Base-by-base conservation (phyloP, 306 rosid genomes). In the Cucurbita pepo region DNA sequence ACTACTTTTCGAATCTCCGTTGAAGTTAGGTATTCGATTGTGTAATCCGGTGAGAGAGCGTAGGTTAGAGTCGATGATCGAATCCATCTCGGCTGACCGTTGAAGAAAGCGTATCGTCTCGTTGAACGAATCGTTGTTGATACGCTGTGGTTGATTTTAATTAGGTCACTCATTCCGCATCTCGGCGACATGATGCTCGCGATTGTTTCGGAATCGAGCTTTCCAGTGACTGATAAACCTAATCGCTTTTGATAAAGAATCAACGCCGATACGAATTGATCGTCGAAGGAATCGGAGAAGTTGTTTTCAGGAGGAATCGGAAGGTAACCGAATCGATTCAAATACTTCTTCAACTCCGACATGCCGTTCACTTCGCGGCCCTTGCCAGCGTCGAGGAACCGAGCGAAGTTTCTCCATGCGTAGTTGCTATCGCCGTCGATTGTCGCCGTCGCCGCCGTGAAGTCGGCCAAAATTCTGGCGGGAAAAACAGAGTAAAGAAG, bases 251-350 rank as follows among this genome's bases (percentile, higher is more conserved):
- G 98, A 78, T 86, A 94, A 1, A 78, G 90, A 5, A 76, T 15
- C 16, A 94, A 54, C 38, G 98, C 98, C 19, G 96, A 80, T 55
- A 84, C 84, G 25, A 94, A 72, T 3, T 86, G 81, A 2, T 75
- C 57, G 19, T 93, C 98, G 69, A 93, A 88, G 15, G n/a, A 37
- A 75, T 94, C 89, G 10, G 89, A 87, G 83, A 85, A 88, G 67
- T 83, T 78, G 16, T 69, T 75, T 38, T 69, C 62, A 7, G 66
- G 66, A 30, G 86, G 59, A 6, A 54, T 34, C 36, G 91, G 53
- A 14, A 94, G 91, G 72, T 94, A 94, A 8, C 98, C 98, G 83
- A 94, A 94, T 3, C 85, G 96, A 80, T 82, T 82, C 82, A 94
- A 84, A 80, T 88, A 94, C 65, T 77, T 83, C 74, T 90, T 94